Base-by-base conservation (phyloP, 192 early-diverging fungal genomes). In the Coemansia sp. region DNA sequence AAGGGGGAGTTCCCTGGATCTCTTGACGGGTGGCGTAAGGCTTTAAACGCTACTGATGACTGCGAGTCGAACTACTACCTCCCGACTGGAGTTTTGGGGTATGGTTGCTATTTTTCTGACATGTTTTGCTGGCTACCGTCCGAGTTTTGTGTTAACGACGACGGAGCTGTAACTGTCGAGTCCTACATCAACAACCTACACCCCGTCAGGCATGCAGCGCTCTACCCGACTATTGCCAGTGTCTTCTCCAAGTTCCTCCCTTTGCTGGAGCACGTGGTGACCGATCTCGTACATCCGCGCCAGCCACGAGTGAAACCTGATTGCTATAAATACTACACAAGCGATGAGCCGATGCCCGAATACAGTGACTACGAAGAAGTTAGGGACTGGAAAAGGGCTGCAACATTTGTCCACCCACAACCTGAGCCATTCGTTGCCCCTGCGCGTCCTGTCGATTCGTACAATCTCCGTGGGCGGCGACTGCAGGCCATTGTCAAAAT, bases 151-250 rank as follows among this genome's bases (percentile, higher is more conserved):
- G 69, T 90, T 1, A 34, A 6, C 6, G 50, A 74, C 0, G 67
- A 79, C 17, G 85, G 88, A 7, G 31, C 66, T 8, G 71, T 84
- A 14, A 46, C 34, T 1, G 67, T 86, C 39, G 21, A 62, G 14
- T 87, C 86, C 0, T 90, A 90, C 71, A 90, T 92, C 84, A 89
- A 89, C 84, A 89, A 90, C 59, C 54, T 89, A 4, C 79, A 89
- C 59, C 88, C 85, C 2, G 17, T 34, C 14, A 69, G 75, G 6
- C 68, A 76, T 59, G 62, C 65, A 17, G 72, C 77, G 3, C 37
- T 87, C 59, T 88, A 90, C 45, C 48, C 62, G 0, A 66, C 72
- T 10, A 66, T 90, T 4, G 66, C 67, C 0, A 29, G 40, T 17
- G 67, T 83, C 14, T 75, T 90, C 53, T 64, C 68, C 36, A 34